Evolutionary conservation across 176 grass and related monocot species (phyloP).

Genomic region (Zoysia pacifica): DNA sequence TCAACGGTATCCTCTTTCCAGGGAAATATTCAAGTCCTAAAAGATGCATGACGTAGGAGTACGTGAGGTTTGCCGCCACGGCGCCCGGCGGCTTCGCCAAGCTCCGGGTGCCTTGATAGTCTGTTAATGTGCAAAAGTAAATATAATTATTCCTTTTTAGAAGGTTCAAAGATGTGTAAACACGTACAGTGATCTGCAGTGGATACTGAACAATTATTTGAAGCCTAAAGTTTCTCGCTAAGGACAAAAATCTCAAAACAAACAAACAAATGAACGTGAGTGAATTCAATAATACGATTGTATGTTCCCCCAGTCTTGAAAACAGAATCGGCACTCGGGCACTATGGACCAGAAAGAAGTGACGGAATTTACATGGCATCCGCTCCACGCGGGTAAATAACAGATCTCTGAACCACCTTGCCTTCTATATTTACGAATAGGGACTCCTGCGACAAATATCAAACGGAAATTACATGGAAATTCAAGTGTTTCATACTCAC

Average conservation of each 20-base stretch:
- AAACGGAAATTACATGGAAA: background rate
- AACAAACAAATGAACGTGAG: background rate
- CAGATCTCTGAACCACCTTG: conserved; percentile 44
- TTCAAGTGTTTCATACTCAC: background rate
- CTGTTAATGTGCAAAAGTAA: no score
- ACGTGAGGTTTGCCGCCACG: no score
- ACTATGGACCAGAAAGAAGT: background rate
- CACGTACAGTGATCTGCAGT: background rate
- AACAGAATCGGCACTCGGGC: background rate
- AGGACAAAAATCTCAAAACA: background rate
- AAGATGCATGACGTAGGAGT: no score
- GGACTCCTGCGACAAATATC: conserved; percentile 29
- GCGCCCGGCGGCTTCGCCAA: no score
- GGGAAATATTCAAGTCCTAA: no score
- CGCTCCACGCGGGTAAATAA: conserved; percentile 12
- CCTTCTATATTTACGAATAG: conserved; percentile 41
- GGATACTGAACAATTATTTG: background rate
- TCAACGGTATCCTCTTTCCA: no score
- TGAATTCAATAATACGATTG: background rate
- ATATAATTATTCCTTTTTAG: no score
- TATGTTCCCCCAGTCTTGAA: background rate
- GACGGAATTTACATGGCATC: conserved; percentile 25
- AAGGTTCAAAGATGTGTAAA: no score
- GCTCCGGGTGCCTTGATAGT: no score
- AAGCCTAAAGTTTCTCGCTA: background rate